phyloP scores from a whole-genome alignment of 2,329 filamentous ascomycete genomes.

The Chaetomium sp. region DNA sequence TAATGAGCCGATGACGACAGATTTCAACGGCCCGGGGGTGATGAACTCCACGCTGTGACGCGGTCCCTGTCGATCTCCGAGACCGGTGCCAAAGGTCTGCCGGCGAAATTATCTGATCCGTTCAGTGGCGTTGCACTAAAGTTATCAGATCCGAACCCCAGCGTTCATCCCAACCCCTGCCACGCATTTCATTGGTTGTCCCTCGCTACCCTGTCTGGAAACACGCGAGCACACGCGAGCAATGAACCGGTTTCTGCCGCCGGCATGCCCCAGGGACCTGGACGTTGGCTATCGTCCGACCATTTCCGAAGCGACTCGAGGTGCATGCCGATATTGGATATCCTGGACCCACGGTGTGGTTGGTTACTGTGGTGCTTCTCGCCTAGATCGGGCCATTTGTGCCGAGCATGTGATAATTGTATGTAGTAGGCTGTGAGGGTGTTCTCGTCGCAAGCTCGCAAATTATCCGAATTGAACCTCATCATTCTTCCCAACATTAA shows the following conservation, averaged over 20 bases:
- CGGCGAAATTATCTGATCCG: conserved; percentile 39
- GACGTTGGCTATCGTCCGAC: not conserved
- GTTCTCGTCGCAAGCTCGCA: not conserved
- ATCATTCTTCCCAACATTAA: not conserved
- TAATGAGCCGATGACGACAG: no score
- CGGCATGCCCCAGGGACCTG: not conserved
- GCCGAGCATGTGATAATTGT: not conserved
- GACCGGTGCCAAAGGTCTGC: conserved; percentile 27
- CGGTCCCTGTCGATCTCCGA: conserved; percentile 31
- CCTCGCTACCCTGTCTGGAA: not conserved
- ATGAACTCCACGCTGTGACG: not conserved
- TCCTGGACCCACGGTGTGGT: not conserved
- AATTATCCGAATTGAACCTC: not conserved
- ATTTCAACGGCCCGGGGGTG: not conserved
- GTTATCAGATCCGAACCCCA: conserved; percentile 41
- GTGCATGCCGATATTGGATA: conserved; percentile 1
- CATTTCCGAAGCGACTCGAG: conserved; percentile 11
- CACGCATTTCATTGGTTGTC: conserved; percentile 25
- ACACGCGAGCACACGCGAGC: conserved; percentile 7
- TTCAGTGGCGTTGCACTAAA: conserved; percentile 35
- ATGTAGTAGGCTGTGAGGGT: not conserved
- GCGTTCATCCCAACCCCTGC: conserved; percentile 27
- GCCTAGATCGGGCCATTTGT: not conserved
- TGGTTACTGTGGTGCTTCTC: not conserved
- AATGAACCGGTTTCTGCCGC: conserved; percentile 20